These are phyloP conservation scores for Avena atlantica DNA, from an alignment of 176 grass and related monocot genomes.

Conservation along the genomic window DNA sequence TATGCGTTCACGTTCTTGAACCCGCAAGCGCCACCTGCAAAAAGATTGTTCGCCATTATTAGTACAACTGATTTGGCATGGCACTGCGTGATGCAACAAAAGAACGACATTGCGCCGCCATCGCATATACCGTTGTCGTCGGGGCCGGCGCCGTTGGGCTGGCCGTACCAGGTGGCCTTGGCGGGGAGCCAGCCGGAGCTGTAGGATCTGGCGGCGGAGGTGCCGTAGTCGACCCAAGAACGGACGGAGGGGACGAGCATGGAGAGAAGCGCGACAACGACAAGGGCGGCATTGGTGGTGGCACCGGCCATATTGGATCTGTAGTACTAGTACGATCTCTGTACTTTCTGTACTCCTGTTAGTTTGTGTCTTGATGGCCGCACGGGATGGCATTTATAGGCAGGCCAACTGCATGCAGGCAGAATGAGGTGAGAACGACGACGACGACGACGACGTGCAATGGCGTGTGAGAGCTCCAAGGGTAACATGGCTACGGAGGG, in stretches of 20 bases:
- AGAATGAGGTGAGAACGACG: neutral
- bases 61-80: neutral
- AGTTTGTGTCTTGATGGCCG: conserved; percentile 7
- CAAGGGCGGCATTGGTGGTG: neutral
- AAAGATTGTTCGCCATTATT: neutral
- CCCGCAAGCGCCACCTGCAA: conserved; percentile 64
- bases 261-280: conserved; percentile 21
- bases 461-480: neutral
- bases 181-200: conserved; percentile 47
- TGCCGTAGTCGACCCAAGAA: neutral
- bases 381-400: conserved; percentile 40
- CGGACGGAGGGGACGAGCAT: conserved; percentile 3
- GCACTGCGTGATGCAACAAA: neutral
- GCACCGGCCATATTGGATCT: neutral
- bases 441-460: conserved; percentile 9
- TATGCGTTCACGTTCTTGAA: conserved; percentile 55
- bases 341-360: neutral
- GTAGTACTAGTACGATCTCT: neutral
- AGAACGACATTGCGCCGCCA: neutral
- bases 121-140: conserved; percentile 42
- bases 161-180: conserved; percentile 70
- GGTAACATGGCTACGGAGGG: conserved; percentile 49
- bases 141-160: conserved; percentile 59
- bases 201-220: neutral
- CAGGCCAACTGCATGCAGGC: neutral